Percentiles rank a stretch among this genome's conserved stretches.
Evolutionary conservation across 2,329 filamentous ascomycete genomes (phyloP).

Genomic region (Septoria petroselini): DNA sequence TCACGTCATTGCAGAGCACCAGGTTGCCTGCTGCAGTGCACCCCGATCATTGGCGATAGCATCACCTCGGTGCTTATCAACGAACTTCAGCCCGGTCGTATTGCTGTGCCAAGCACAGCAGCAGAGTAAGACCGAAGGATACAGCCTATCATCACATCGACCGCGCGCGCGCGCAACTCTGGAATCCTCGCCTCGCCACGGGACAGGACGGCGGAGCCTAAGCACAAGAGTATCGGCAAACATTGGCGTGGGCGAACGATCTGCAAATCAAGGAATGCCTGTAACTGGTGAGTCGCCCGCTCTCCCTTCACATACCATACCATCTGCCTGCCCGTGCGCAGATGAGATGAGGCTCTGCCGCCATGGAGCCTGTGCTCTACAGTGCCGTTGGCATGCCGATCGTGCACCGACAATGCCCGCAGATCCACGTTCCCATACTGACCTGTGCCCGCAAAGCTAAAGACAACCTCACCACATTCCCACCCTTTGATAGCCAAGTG

Average conservation of each 20-base stretch:
- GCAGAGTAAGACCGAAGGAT: slow-evolving; percentile 21
- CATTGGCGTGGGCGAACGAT: slow-evolving; percentile 24
- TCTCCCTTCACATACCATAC: slow-evolving; percentile 27
- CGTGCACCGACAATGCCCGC: slow-evolving; percentile 13
- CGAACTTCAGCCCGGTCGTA: slow-evolving; percentile 18
- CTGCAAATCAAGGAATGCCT: slow-evolving; percentile 31
- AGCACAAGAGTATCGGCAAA: slow-evolving; percentile 18
- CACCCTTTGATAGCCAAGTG: slow-evolving; percentile 34
- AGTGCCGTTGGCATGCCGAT: slow-evolving; percentile 8
- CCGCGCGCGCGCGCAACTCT: slow-evolving; percentile 13
- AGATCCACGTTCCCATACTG: slow-evolving; percentile 15
- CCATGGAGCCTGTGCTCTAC: slow-evolving; percentile 1
- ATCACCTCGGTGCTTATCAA: slow-evolving; percentile 12
- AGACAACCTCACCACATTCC: slow-evolving; percentile 36
- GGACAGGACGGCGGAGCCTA: slow-evolving; percentile 20
- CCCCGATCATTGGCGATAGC: slow-evolving; percentile 21
- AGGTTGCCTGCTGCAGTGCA: slow-evolving; percentile 24
- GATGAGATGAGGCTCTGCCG: not conserved
- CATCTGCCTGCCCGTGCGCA: not conserved
- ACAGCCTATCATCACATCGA: slow-evolving; percentile 7
- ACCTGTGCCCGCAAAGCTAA: slow-evolving; percentile 21
- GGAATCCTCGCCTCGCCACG: slow-evolving; percentile 18
- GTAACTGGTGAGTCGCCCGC: slow-evolving; percentile 32
- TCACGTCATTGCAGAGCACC: slow-evolving; percentile 25
- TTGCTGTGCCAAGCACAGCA: slow-evolving; percentile 21